These are phyloP conservation scores for Symbiodinium pilosum DNA, from an alignment of 73 alveolate genomes.

Conservation along the genomic window DNA sequence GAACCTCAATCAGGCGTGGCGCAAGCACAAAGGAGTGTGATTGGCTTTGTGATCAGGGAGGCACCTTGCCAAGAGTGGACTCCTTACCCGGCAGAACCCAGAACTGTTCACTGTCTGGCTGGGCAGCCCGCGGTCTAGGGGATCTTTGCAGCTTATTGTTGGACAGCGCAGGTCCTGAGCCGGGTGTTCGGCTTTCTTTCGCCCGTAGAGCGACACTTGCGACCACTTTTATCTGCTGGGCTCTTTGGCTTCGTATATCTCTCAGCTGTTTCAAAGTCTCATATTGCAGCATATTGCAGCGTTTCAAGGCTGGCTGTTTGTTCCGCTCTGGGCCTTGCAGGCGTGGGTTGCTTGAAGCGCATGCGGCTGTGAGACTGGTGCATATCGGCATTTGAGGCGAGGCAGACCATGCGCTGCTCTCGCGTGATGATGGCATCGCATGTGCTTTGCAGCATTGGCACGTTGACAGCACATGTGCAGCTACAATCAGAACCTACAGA, in stretches of 20 bases:
- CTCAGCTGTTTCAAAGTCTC: not conserved
- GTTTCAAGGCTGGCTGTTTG: not conserved
- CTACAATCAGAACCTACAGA: too few species aligned
- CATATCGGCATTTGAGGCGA: not conserved
- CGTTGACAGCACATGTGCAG: too few species aligned
- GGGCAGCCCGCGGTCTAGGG: too few species aligned
- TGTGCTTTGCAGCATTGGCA: not conserved
- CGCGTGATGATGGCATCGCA: not conserved
- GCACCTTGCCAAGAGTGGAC: too few species aligned
- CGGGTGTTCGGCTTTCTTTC: not conserved
- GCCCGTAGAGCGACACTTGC: not conserved
- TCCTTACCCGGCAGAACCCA: too few species aligned
- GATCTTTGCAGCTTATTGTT: too few species aligned
- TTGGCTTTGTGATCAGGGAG: too few species aligned
- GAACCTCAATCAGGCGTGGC: slow-evolving; percentile 28
- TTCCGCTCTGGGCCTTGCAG: not conserved
- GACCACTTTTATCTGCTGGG: slow-evolving; percentile 1
- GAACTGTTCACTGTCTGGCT: too few species aligned
- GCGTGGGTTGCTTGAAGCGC: too few species aligned
- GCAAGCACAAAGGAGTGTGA: too few species aligned
- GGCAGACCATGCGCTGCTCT: slow-evolving; percentile 14
- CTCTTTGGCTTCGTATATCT: not conserved
- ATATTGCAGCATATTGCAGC: too few species aligned
- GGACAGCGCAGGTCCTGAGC: not conserved
- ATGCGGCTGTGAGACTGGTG: not conserved